Evolutionary conservation across 139 green algal species (phyloP).

Genomic region (Asterochloris erici): DNA sequence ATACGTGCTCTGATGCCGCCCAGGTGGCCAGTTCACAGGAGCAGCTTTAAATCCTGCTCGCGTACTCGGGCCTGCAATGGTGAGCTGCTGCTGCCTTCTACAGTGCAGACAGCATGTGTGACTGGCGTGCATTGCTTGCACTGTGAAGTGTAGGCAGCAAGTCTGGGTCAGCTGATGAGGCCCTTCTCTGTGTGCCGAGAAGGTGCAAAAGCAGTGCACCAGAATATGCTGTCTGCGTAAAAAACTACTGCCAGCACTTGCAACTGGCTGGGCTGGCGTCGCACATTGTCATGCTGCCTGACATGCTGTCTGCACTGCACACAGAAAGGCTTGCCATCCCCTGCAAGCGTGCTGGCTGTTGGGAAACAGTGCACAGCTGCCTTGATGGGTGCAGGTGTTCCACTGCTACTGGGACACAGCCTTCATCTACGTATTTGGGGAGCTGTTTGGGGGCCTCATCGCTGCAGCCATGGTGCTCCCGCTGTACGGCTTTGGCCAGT

Average conservation of each 20-base stretch:
- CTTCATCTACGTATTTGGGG: constrained; percentile 64
- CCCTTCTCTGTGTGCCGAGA: too few species aligned
- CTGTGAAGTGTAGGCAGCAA: too few species aligned
- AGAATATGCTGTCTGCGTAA: too few species aligned
- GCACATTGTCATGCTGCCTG: not conserved
- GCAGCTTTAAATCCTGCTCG: constrained; percentile 73
- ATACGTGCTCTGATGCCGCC: not conserved
- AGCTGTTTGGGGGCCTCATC: constrained; percentile 58
- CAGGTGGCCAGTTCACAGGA: constrained; percentile 68
- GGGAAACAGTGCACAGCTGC: too few species aligned
- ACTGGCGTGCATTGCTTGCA: not conserved
- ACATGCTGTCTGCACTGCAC: too few species aligned
- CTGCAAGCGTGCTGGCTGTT: too few species aligned
- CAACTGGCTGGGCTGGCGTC: not conserved
- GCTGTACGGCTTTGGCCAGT: constrained; percentile 58
- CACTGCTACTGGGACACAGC: constrained; percentile 60
- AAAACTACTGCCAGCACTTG: too few species aligned
- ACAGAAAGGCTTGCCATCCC: too few species aligned
- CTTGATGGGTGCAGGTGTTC: constrained; percentile 33
- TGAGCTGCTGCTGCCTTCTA: not conserved
- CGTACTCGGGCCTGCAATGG: constrained; percentile 66
- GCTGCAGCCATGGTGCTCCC: constrained; percentile 61
- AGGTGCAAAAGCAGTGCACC: too few species aligned
- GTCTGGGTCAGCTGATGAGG: too few species aligned
- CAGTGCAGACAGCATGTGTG: not conserved